A percentile compares a stretch with the other conserved stretches of the same genome.
Evolutionary conservation across 2,329 filamentous ascomycete species (phyloP).

Genomic region (Talaromyces sp.): DNA sequence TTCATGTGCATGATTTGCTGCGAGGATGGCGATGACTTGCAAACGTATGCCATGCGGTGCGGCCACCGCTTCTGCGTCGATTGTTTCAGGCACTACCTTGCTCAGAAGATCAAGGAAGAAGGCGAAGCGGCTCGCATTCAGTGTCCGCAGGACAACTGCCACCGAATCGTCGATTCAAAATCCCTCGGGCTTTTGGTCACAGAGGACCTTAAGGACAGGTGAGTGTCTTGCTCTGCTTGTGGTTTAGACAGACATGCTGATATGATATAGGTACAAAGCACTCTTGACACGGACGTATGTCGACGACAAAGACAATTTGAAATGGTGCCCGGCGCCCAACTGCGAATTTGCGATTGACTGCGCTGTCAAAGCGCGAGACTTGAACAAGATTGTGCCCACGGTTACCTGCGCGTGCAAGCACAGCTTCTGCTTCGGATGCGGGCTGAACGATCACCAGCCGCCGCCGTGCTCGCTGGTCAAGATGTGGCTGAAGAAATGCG

Average conservation of each 20-base stretch:
- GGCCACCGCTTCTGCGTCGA: slow-evolving; percentile 87
- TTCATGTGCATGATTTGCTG: slow-evolving; percentile 96
- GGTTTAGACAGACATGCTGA: slow-evolving; percentile 10
- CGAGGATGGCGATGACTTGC: slow-evolving; percentile 70
- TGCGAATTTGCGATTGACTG: slow-evolving; percentile 92
- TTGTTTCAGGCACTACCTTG: slow-evolving; percentile 87
- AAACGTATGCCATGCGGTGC: slow-evolving; percentile 92
- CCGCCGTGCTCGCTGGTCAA: slow-evolving; percentile 88
- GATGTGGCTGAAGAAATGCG: slow-evolving; percentile 96
- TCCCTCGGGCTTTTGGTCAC: slow-evolving; percentile 72
- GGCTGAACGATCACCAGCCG: slow-evolving; percentile 83
- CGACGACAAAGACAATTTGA: slow-evolving; percentile 89
- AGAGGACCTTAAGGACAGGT: slow-evolving; percentile 52
- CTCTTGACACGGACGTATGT: slow-evolving; percentile 92
- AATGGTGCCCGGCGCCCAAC: slow-evolving; percentile 98
- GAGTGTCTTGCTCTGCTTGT: slow-evolving; percentile 17
- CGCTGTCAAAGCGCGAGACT: slow-evolving; percentile 76
- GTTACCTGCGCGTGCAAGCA: slow-evolving; percentile 80
- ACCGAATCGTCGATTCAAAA: slow-evolving; percentile 82
- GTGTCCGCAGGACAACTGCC: slow-evolving; percentile 82
- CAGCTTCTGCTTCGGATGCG: slow-evolving; percentile 93
- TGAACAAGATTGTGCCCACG: slow-evolving; percentile 79
- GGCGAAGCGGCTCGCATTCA: slow-evolving; percentile 92
- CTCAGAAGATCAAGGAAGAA: slow-evolving; percentile 89
- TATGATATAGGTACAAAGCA: slow-evolving; percentile 63